Evolutionary conservation across 768 basidiomycete species (phyloP), one percentile per base, ranked within the genome.

Genomic region (Wakefieldia striispora): DNA sequence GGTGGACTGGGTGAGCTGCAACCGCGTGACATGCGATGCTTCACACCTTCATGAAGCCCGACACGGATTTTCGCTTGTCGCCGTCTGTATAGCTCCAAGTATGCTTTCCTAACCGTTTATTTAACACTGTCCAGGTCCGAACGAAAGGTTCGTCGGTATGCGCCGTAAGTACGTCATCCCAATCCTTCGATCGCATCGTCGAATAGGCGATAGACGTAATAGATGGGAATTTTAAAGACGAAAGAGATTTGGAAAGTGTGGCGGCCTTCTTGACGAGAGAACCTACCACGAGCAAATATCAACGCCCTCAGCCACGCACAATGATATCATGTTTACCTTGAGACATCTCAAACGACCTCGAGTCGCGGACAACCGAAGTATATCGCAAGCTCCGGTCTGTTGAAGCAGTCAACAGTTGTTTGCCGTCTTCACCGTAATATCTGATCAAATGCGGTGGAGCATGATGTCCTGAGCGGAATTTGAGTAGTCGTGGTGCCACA

Each of bases 401-500:
- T 3, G 92, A 94, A 4, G 91, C 87, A 4, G 91, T 94, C 40
- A 99, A 69, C 8, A 99, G 71, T 54, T 92, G 86, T 70, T 99
- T 99, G 3, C 97, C 97, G 61, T 99, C 95, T n/a, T 89, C 84
- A 12, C 95, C 95, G 66, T 97, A 97, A 68, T 92, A 97, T 47
- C 95, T 79, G 42, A 99, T 91, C 17, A 94, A 75, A 63, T 94
- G 87, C 0, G 94, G 94, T 16, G 97, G 93, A 1, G 83, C 78
- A 55, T 88, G 88, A 61, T 99, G 97, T 31, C 97, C 97, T 0
- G 91, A 87, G 40, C 97, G 82, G 66, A 82, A 91, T 73, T 97
- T 98, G 21, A 97, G 78, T 11, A 98, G 73, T 47, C 91, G 80
- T 1, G 97, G 95, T 20, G 89, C 74, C 1, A 87, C 75, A 0